These are phyloP conservation scores for Basipetospora chlamydospora DNA, from an alignment of 2,329 filamentous ascomycete species.

Conservation along the genomic window DNA sequence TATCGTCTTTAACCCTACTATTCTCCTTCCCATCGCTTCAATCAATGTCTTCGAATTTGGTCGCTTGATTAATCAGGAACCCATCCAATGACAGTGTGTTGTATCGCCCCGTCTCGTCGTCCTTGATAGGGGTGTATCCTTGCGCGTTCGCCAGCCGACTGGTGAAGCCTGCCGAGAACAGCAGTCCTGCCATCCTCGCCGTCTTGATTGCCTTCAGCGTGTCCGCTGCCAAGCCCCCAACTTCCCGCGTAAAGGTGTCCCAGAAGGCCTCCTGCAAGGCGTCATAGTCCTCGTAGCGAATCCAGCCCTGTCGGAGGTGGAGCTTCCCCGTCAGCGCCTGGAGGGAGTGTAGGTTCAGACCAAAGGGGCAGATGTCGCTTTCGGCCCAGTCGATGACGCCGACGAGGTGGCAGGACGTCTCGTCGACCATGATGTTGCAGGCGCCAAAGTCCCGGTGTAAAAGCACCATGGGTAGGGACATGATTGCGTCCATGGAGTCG, in stretches of 20 bases:
- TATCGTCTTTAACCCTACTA: too few species aligned
- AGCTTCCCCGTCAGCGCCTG: constrained; percentile 18
- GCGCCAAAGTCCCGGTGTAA: constrained; percentile 22
- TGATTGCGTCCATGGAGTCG: constrained; percentile 16
- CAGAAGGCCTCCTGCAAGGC: background rate
- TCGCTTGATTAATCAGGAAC: constrained; percentile 19
- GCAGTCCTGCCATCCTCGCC: background rate
- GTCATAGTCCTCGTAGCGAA: constrained; percentile 3
- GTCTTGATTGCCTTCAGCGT: background rate
- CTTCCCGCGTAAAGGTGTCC: background rate
- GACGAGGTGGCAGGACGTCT: constrained; percentile 18
- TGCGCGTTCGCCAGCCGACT: constrained; percentile 17
- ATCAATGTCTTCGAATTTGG: constrained; percentile 18
- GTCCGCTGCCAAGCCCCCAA: background rate
- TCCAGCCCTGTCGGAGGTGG: constrained; percentile 20
- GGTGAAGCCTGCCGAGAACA: background rate
- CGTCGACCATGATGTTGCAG: constrained; percentile 25
- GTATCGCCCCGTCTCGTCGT: constrained; percentile 22
- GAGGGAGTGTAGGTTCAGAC: constrained; percentile 21
- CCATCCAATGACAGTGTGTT: constrained; percentile 22
- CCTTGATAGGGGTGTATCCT: constrained; percentile 18
- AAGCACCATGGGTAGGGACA: constrained; percentile 24
- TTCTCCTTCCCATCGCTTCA: too few species aligned
- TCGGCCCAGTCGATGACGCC: constrained; percentile 28
- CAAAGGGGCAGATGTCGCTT: constrained; percentile 24